Percentiles rank a stretch among this genome's conserved stretches.
These are phyloP conservation scores for Pyrenula massariospora DNA, from an alignment of 495 filamentous ascomycete genomes.

Conservation along the genomic window DNA sequence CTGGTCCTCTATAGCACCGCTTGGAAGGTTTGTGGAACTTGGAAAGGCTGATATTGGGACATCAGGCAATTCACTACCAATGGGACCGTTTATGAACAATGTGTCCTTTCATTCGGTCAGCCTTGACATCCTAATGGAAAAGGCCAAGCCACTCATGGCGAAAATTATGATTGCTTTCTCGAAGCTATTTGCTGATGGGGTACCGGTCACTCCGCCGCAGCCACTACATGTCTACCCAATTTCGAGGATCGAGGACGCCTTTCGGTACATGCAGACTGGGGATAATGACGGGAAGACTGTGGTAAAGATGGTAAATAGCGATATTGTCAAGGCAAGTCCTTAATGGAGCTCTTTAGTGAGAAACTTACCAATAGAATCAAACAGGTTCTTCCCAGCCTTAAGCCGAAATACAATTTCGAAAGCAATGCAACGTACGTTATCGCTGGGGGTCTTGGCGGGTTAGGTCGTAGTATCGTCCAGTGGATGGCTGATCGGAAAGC, in stretches of 20 bases:
- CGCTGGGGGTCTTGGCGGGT: constrained; percentile 28
- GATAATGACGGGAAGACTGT: neutral
- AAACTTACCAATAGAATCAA: too few relatives aligned
- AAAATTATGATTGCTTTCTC: neutral
- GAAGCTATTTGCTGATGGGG: neutral
- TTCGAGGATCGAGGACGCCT: neutral
- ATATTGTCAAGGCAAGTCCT: neutral
- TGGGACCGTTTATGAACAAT: constrained; percentile 18
- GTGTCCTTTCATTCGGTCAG: neutral
- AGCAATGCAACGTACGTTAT: constrained; percentile 13
- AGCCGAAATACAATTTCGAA: too few relatives aligned
- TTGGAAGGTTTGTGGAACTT: constrained; percentile 7
- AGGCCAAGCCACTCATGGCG: neutral
- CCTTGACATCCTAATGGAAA: neutral
- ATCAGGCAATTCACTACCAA: constrained; percentile 13
- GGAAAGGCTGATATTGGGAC: constrained; percentile 41
- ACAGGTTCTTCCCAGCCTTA: too few relatives aligned
- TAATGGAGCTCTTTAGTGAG: neutral
- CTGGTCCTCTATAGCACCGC: neutral
- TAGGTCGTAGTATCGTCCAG: constrained; percentile 22
- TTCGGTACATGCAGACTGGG: neutral
- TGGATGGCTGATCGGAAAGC: constrained; percentile 28
- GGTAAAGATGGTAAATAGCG: neutral
- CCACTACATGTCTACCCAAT: neutral
- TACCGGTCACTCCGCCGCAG: neutral